Base-by-base conservation (phyloP, 495 filamentous ascomycete genomes). In the Neurospora africana region DNA sequence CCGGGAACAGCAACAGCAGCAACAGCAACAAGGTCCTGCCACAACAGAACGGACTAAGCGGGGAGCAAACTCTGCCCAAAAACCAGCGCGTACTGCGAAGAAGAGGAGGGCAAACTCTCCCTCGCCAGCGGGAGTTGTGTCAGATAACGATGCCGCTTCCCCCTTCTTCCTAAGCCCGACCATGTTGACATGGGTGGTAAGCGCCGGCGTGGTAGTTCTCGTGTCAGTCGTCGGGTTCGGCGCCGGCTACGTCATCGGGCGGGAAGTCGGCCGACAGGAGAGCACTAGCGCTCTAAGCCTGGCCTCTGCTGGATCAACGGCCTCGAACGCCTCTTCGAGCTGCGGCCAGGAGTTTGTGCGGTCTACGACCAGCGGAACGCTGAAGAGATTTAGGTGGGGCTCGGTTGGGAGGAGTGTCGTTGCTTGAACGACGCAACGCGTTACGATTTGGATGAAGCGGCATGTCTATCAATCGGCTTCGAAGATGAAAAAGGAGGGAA, bases 171-270 rank as follows among this genome's bases (percentile, higher is more conserved):
- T 91, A 72, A 86, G 84, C 70, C 93, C 93, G 0, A 94, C 93
- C 0, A 81, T 97, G 9, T 85, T 98, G 79, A 97, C 94, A 0
- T 97, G 96, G 92, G 91, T 96, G 4, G 87, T 98, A 43, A 92
- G 90, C 47, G 95, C 95, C 0, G 95, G 95, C 1, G 94, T 97
- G 5, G 92, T 99, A 8, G 92, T 99, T 11, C 83, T 98, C 3
- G 90, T 98, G 47, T 92, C 91, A 3, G 95, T 95, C 2, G 89
- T 98, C 68, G 94, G 93, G 72, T 99, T 98, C 77, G 92, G 93
- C 0, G 95, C 95, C 0, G 95, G 95, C 0, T 98, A 97, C 76
- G 92, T 92, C 13, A 88, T 97, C 21, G 95, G 95, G 13, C 86
- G 88, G 33, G 93, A 97, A 77, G 91, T 93, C 2, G 93, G 93